phyloP scores from a whole-genome alignment of 306 rosid species.

The Psophocarpus tetragonolobus region DNA sequence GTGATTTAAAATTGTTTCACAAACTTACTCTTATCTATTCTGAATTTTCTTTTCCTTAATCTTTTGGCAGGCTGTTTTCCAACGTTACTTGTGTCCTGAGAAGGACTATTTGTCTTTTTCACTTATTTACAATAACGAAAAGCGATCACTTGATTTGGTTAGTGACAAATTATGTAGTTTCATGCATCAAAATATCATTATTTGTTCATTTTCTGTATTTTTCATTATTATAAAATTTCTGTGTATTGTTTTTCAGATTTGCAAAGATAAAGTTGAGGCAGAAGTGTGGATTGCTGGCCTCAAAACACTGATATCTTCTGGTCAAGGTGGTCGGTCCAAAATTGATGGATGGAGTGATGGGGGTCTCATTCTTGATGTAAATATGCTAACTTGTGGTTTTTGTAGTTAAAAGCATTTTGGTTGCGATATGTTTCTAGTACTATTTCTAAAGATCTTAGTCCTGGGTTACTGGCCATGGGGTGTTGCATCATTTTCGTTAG shows the following conservation, averaged over 20 bases:
- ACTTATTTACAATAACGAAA: constrained; percentile 85
- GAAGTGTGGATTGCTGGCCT: constrained; percentile 97
- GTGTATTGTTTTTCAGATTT: constrained; percentile 57
- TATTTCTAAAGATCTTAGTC: not conserved
- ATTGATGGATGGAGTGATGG: constrained; percentile 99
- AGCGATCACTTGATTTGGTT: constrained; percentile 94
- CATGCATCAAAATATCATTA: not conserved
- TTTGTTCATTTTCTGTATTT: constrained; percentile 20
- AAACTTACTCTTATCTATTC: constrained; percentile 12
- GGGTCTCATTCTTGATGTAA: constrained; percentile 89
- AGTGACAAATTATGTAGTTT: constrained; percentile 42
- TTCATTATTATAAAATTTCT: not conserved
- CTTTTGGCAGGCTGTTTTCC: constrained; percentile 79
- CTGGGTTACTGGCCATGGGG: not conserved
- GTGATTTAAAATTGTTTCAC: constrained; percentile 28
- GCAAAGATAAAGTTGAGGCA: constrained; percentile 97
- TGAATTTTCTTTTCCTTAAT: constrained; percentile 28
- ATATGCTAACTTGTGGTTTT: constrained; percentile 32
- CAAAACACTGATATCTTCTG: constrained; percentile 74
- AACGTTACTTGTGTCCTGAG: constrained; percentile 81
- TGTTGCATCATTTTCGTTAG: constrained; percentile 12
- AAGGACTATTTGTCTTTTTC: constrained; percentile 94
- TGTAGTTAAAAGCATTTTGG: constrained; percentile 25
- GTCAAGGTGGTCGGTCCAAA: constrained; percentile 96
- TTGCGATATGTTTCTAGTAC: constrained; percentile 10